Conservation (phyloP, 2,329 filamentous ascomycete species). For the Paecilomyces sp. region DNA sequence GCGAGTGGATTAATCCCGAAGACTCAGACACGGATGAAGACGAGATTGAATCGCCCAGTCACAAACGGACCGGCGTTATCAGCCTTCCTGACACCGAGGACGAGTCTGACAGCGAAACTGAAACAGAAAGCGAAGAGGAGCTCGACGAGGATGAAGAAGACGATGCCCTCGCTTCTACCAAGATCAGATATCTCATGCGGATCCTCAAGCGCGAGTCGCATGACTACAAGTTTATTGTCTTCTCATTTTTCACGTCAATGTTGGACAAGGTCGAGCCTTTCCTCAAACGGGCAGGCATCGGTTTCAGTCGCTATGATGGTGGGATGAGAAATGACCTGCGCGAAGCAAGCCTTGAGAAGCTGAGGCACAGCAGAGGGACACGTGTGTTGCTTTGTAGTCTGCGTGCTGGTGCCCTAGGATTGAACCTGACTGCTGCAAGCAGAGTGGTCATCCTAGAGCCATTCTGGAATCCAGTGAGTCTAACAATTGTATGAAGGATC, state of each 20-base stretch:
- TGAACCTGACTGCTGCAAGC: slow-evolving; percentile 90
- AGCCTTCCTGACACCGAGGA: slow-evolving; percentile 18
- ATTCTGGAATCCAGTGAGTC: slow-evolving; percentile 87
- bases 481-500: neutral
- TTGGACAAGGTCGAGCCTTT: slow-evolving; percentile 93
- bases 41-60: slow-evolving; percentile 21
- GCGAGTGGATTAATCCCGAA: slow-evolving; percentile 67
- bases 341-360: slow-evolving; percentile 71
- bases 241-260: slow-evolving; percentile 98
- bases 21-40: slow-evolving; percentile 52
- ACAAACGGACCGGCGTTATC: slow-evolving; percentile 5
- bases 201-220: slow-evolving; percentile 72
- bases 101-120: slow-evolving; percentile 35
- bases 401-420: slow-evolving; percentile 84
- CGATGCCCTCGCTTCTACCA: slow-evolving; percentile 62
- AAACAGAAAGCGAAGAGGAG: slow-evolving; percentile 24
- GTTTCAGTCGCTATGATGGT: slow-evolving; percentile 86
- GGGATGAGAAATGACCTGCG: slow-evolving; percentile 89
- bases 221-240: slow-evolving; percentile 95
- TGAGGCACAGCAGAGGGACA: slow-evolving; percentile 67
- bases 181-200: slow-evolving; percentile 77
- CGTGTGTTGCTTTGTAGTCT: slow-evolving; percentile 86
- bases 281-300: slow-evolving; percentile 64
- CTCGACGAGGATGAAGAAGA: slow-evolving; percentile 34
- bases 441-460: slow-evolving; percentile 93